Base-by-base conservation (phyloP, 148 eudicot genomes). In the Nepenthes gracilis region DNA sequence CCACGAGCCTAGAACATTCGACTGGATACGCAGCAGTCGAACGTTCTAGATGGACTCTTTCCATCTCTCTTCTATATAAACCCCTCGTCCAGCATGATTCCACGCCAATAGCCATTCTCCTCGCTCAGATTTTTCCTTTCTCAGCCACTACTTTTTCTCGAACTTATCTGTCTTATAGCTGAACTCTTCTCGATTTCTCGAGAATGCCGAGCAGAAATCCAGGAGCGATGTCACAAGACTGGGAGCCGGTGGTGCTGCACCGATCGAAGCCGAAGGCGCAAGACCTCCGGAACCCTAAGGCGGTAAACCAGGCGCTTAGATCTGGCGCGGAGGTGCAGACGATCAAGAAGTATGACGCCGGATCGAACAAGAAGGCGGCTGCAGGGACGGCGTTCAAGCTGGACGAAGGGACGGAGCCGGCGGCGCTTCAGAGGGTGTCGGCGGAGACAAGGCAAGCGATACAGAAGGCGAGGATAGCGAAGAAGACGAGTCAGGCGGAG, bases 401-500 rank as follows among this genome's bases (percentile, higher is more conserved):
- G 15, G 96, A 87, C 9, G 81, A 73, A 47, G 96, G 80, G 52
- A 83, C 67, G 8, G 90, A 87, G 54, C 81, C 96, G 34, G 86
- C 72, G 49, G 80, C 88, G 23, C 49, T 85, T 1, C 83, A 60
- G 1, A 63, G 57, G 63, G 96, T 85, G 1, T 8, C 73, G 10
- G 14, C 55, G 55, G 90, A 87, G 61, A 79, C 85, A 11, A 43
- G 96, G 35, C 73, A 72, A 10, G 71, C 77, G 15, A 87, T 87
- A 0, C 95, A 87, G 67, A 87, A 78, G 68, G 90, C 88, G 57
- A 67, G 96, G 74, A 61, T 87, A 4, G 90, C 71, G 65, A 87
- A 82, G 75, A 82, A 85, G 78, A 70, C 85, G 91, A 87, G 96
- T 51, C 96, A 87, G 35, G 79, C 86, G 0, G 91, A 87, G 61